Percentiles rank a stretch among this genome's conserved stretches.
Conservation (phyloP, 2,329 filamentous ascomycete genomes). For the Onygenales sp. region DNA sequence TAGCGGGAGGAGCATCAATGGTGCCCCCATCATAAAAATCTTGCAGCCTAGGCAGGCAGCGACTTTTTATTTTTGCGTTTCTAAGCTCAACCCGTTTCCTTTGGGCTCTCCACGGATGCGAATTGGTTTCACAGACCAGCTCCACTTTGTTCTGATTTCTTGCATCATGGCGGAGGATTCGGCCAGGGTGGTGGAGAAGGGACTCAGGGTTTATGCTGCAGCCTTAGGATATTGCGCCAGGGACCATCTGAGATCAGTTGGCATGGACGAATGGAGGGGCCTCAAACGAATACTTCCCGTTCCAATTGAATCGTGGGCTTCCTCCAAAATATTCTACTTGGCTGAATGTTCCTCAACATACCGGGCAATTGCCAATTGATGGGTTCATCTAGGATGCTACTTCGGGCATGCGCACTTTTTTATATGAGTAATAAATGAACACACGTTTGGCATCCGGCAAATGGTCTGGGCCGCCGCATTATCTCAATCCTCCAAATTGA, state of each 20-base stretch:
- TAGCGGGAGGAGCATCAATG: not conserved
- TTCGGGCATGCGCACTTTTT: too few relatives aligned
- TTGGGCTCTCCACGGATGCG: not conserved
- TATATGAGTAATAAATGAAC: too few relatives aligned
- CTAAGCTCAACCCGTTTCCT: not conserved
- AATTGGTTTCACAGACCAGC: not conserved
- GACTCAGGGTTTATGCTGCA: too few relatives aligned
- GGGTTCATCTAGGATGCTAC: too few relatives aligned
- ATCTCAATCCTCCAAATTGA: too few relatives aligned
- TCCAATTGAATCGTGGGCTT: too few relatives aligned
- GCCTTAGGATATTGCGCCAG: not conserved
- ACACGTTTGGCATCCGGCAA: too few relatives aligned
- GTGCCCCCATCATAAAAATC: not conserved
- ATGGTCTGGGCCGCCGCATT: too few relatives aligned
- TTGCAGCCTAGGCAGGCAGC: slow-evolving; percentile 1
- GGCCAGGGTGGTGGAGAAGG: not conserved
- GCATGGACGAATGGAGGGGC: not conserved
- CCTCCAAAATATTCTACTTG: too few relatives aligned
- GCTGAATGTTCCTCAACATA: too few relatives aligned
- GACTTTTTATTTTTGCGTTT: not conserved
- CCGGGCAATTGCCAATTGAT: too few relatives aligned
- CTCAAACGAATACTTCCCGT: too few relatives aligned
- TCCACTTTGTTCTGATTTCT: not conserved
- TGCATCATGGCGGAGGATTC: not conserved
- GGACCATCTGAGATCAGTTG: not conserved